Base-by-base conservation (phyloP, 177 flowering plant genomes). In the Telopea speciosissima region DNA sequence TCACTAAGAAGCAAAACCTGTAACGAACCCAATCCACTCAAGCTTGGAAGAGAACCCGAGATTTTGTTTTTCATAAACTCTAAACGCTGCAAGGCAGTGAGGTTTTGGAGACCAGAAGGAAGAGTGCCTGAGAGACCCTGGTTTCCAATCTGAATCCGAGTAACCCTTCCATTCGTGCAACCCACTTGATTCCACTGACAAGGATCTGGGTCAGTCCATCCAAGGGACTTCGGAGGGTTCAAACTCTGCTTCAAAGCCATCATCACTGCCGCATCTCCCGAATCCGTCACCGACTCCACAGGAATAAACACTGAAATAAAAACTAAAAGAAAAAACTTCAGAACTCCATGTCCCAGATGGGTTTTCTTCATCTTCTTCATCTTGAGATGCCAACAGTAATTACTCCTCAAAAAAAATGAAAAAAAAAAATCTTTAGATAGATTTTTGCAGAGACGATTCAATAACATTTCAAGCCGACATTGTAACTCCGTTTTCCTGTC, bases 121-220 rank as follows among this genome's bases (percentile, higher is more conserved):
- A 93, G 84, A 7, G 80, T 70, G 0, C 96, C 97, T 0, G 16
- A 21, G 10, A 89, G 72, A 5, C 62, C 66, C 19, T 31, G 73
- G 1, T 62, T 6, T 0, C 80, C 83, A 44, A 94, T 73, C 75
- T 90, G 96, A 65, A 94, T 90, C 70, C 82, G 49, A 22, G 79
- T 78, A 49, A 92, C 79, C 66, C 87, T 81, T 0, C 64, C 62
- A 11, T 73, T 45, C 0, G 67, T 3, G 74, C 97, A 94, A 9
- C 0, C 5, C 17, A 92, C 83, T 0, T 64, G 17, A 0, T 4
- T 0, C 97, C 97, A 92, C 0, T 77, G 70, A 71, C 97, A 90
- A 0, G 89, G 89, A 76, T 89, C 82, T 1, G 85, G 23, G 67
- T 80, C 86, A 2, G 83, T 56, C 99, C 99, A 94, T 11, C 71